These are phyloP conservation scores for Dendrobium officinale DNA, from an alignment of 106 monocot species.

Conservation along the genomic window DNA sequence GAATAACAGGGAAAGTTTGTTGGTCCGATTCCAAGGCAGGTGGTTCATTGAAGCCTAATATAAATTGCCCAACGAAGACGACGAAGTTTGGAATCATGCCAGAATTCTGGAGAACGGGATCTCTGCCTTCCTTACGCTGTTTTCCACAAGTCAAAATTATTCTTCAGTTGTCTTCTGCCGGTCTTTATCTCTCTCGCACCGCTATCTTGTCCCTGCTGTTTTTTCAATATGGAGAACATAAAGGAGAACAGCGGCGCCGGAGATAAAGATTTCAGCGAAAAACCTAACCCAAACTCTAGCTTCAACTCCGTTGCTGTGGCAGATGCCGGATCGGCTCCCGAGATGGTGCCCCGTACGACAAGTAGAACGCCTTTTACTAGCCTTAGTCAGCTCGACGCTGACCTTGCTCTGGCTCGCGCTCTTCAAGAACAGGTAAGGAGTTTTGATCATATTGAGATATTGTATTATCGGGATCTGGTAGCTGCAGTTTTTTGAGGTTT, in stretches of 20 bases:
- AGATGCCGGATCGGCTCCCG: constrained; percentile 5
- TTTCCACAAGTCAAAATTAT: not conserved
- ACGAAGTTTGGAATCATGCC: not conserved
- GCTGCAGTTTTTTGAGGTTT: not conserved
- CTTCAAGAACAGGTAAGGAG: constrained; percentile 80
- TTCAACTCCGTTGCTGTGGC: constrained; percentile 4
- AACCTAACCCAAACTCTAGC: constrained; percentile 21
- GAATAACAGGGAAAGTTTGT: too few species aligned
- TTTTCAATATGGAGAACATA: constrained; percentile 21
- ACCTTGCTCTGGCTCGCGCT: constrained; percentile 83
- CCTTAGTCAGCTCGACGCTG: constrained; percentile 89
- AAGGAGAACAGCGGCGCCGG: constrained; percentile 30
- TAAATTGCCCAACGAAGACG: not conserved
- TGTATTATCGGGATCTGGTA: not conserved
- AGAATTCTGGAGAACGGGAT: not conserved
- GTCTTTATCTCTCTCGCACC: not conserved
- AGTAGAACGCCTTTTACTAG: constrained; percentile 75
- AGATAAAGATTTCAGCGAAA: constrained; percentile 6
- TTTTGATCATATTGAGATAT: not conserved
- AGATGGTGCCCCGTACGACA: not conserved
- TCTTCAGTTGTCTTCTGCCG: not conserved
- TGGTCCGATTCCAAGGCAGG: too few species aligned
- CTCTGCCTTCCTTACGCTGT: not conserved
- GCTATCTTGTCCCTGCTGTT: not conserved
- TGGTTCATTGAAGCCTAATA: not conserved